Evolutionary conservation across 371 early-diverging fungal genomes (phyloP), one percentile per base, ranked within the genome.

Genomic region (Lichtheimia ramosa): DNA sequence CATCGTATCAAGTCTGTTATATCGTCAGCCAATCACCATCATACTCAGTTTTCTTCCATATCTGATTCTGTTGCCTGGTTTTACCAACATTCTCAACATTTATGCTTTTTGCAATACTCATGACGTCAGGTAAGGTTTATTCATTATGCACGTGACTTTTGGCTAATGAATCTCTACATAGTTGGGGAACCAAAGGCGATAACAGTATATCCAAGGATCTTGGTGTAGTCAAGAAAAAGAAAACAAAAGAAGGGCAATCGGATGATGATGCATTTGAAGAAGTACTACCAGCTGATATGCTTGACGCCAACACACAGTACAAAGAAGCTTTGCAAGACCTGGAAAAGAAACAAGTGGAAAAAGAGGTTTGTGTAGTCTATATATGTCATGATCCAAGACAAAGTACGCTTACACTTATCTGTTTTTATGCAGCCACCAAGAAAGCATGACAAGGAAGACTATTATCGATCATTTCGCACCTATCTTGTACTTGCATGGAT

Each of bases 111-210:
- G 89, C 62, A 89, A 89, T 66, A 86, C 82, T 0, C 87, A 85
- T 56, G 89, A 89, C 66, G 86, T 89, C 50, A 85, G 85, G 85
- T 79, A 79, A 51, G 62, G 23, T 2, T 10, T 28, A 13, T 27
- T 10, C 41, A 16, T 8, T 34, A 10, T 10, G 8, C 34, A 34
- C 34, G 8, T 10, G 34, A 34, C 10, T 34, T 6, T 18, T 54
- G 23, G 20, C 48, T 58, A 24, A 56, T 27, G 10, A 42, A 50
- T 14, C 20, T 1, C 3, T 23, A 46, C 16, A 18, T 56, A 83
- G 92, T 10, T 96, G 97, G 97, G 97, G 97, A 15, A 96, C 97
- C 28, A 96, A 96, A 81, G 96, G 96, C 21, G 94, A 90, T 65
- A 89, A 83, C 59, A 73, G 69, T 21, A 63, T 82, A 5, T 70